A percentile compares a stretch with the other conserved stretches of the same genome.
phyloP scores from a whole-genome alignment of 495 filamentous ascomycete species.

The Elasticomyces elasticus region DNA sequence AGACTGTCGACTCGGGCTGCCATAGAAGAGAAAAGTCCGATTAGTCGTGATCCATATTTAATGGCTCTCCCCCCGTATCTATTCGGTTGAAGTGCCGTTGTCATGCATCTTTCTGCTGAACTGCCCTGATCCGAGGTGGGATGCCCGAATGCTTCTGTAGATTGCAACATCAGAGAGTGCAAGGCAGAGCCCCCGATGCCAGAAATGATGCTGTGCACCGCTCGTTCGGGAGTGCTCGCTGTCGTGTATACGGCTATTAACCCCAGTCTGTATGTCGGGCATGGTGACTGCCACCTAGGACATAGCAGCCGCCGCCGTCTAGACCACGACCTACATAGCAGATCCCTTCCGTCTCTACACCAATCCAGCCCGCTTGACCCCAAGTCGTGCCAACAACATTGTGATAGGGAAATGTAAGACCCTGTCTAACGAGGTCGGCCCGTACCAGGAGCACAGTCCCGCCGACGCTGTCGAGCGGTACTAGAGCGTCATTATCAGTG shows the following conservation, averaged over 20 bases:
- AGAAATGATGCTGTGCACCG: neutral
- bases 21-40: too few species aligned
- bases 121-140: too few species aligned
- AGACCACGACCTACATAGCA: slow-evolving; percentile 5
- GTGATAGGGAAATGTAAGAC: slow-evolving; percentile 3
- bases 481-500: neutral
- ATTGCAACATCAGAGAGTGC: too few species aligned
- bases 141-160: too few species aligned
- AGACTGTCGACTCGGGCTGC: too few species aligned
- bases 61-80: too few species aligned
- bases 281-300: slow-evolving; percentile 4
- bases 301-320: slow-evolving; percentile 10
- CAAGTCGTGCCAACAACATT: slow-evolving; percentile 14
- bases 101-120: too few species aligned
- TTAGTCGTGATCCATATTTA: too few species aligned
- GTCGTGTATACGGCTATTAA: neutral
- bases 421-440: slow-evolving; percentile 5
- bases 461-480: slow-evolving; percentile 10
- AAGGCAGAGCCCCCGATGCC: too few species aligned
- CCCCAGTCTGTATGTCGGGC: slow-evolving; percentile 14
- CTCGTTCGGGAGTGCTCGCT: neutral
- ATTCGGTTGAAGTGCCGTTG: too few species aligned
- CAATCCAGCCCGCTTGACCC: slow-evolving; percentile 12
- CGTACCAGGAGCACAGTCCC: slow-evolving; percentile 8
- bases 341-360: slow-evolving; percentile 14